phyloP scores from a whole-genome alignment of 75 land plant genomes.

The Ceratopteris richardii region DNA sequence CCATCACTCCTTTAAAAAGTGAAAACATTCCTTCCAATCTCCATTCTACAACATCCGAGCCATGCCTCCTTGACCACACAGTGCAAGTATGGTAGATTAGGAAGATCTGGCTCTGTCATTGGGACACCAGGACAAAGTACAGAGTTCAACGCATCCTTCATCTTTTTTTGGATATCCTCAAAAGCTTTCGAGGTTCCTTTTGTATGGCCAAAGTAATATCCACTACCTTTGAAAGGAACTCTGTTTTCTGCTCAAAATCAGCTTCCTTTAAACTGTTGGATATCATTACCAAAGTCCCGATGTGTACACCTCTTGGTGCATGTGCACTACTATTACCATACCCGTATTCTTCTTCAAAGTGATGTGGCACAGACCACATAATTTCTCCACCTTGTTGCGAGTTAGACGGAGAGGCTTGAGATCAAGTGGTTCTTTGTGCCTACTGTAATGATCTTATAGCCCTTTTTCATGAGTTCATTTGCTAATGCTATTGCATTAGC shows the following conservation, averaged over 20 bases:
- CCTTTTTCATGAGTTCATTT: constrained; percentile 1
- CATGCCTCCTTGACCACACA: too few species aligned
- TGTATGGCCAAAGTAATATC: constrained; percentile 12
- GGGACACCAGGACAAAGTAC: too few species aligned
- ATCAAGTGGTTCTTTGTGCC: constrained; percentile 14
- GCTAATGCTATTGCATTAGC: constrained; percentile 9
- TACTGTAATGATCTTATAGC: constrained; percentile 5
- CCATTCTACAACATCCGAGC: too few species aligned
- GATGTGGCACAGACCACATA: constrained; percentile 4
- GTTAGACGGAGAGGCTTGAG: constrained; percentile 5
- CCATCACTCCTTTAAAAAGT: too few species aligned
- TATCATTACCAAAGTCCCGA: constrained; percentile 9
- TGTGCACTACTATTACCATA: constrained; percentile 12
- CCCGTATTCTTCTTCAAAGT: constrained; percentile 12
- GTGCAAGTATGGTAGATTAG: too few species aligned
- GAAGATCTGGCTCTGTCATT: too few species aligned
- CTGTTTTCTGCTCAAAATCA: constrained; percentile 10
- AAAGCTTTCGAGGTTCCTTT: constrained; percentile 5
- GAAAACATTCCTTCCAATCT: too few species aligned
- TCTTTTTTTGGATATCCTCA: constrained; percentile 8
- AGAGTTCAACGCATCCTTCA: too few species aligned
- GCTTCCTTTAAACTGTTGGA: constrained; percentile 6
- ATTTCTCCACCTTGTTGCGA: constrained; percentile 8
- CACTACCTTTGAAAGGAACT: constrained; percentile 4
- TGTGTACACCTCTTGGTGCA: constrained; percentile 11